Evolutionary conservation across 805 yeast species (phyloP).

Genomic region (Saturnispora sekii): DNA sequence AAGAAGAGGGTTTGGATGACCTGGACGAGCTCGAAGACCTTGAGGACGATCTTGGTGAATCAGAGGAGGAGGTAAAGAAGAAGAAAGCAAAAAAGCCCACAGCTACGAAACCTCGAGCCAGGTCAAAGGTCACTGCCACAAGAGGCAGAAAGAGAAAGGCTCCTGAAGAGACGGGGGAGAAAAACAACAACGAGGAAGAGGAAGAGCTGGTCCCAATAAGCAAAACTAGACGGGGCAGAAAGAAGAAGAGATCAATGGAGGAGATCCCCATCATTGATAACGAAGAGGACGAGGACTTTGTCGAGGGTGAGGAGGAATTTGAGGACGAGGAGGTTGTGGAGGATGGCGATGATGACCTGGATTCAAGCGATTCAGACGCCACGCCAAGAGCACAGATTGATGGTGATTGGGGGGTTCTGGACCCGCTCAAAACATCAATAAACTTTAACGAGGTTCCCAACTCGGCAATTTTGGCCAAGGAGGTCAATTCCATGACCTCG

Average conservation of each 20-base stretch:
- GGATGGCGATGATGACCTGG: not conserved
- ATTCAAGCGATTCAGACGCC: conserved; percentile 4
- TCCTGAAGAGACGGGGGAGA: conserved; percentile 9
- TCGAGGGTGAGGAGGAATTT: conserved; percentile 9
- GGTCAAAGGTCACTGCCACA: conserved; percentile 15
- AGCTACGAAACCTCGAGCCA: not conserved
- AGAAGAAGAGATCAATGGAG: conserved; percentile 6
- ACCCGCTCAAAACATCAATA: conserved; percentile 14
- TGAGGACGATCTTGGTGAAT: too few species aligned
- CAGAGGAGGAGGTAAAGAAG: not conserved
- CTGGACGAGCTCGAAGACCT: conserved; percentile 7
- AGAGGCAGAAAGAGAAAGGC: conserved; percentile 12
- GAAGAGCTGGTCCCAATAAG: conserved; percentile 8
- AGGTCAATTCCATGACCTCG: conserved; percentile 15
- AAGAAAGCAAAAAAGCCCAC: not conserved
- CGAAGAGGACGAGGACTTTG: conserved; percentile 8
- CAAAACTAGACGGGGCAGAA: conserved; percentile 9
- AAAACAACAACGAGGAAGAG: not conserved
- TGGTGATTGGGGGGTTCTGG: conserved; percentile 20
- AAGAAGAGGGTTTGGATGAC: conserved; percentile 5
- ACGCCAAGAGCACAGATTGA: conserved; percentile 13
- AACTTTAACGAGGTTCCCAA: conserved; percentile 16
- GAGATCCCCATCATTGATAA: conserved; percentile 5
- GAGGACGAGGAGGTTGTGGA: conserved; percentile 6
- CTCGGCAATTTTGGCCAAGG: conserved; percentile 16